Percentiles rank a stretch among this genome's conserved stretches.
Evolutionary conservation across 257 asterid genomes (phyloP).

Genomic region (Echites panduratus): DNA sequence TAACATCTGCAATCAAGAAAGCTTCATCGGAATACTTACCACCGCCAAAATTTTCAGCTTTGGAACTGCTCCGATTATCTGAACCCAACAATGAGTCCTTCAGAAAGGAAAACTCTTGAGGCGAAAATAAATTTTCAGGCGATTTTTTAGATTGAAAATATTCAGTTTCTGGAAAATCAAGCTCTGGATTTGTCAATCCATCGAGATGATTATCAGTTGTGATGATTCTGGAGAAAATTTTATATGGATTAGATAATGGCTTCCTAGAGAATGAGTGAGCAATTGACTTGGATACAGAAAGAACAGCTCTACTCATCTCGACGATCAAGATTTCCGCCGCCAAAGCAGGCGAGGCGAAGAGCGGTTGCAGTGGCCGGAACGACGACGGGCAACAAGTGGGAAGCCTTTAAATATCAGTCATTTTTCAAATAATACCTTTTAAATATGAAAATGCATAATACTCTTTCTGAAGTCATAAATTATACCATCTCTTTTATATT

Average conservation of each 20-base stretch:
- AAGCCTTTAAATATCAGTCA: no score
- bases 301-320: conserved; percentile 23
- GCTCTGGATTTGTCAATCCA: conserved; percentile 25
- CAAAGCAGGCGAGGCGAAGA: background rate
- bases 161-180: conserved; percentile 22
- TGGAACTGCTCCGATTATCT: conserved; percentile 18
- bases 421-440: no score
- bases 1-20: conserved; percentile 35
- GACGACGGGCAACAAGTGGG: no score
- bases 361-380: background rate
- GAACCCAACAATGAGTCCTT: conserved; percentile 36
- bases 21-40: conserved; percentile 49
- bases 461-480: no score
- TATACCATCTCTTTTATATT: no score
- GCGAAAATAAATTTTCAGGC: conserved; percentile 28
- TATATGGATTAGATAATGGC: conserved; percentile 19
- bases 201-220: conserved; percentile 28
- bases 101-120: conserved; percentile 47
- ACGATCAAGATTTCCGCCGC: background rate
- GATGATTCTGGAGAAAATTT: conserved; percentile 37
- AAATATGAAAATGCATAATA: no score
- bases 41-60: conserved; percentile 27
- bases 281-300: conserved; percentile 16
- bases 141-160: conserved; percentile 21
- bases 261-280: conserved; percentile 18